Base-by-base conservation (phyloP, 208 protist species). In the Leishmania arabica region DNA sequence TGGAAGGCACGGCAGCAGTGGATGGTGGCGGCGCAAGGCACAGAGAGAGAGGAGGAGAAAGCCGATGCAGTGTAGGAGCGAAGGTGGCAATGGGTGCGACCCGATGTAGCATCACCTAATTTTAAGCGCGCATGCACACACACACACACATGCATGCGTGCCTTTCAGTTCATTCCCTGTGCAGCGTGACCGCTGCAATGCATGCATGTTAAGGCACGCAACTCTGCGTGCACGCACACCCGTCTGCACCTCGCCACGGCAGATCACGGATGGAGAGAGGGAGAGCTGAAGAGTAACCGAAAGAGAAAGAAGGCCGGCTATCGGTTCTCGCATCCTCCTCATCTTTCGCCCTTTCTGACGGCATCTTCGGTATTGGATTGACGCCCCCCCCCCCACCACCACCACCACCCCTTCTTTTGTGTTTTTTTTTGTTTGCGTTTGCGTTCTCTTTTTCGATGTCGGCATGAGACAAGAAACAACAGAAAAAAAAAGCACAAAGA, bases 361-460 rank as follows among this genome's bases (percentile, higher is more conserved):
- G 31, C 0, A 68, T 31, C 31, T 37, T 40, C 62, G 2, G 27
- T 34, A 53, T 3, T 71, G 65, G 7, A 17, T n/a, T n/a, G 65
- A 73, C 19, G 17, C 2, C 19, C 31, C 17, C 2, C 2, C 24
- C 34, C 34, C 34, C 34, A 34, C 34, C 34, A 34, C 34, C 34
- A 34, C 34, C 37, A 40, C 37, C 37, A 40, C 37, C 37, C 37
- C 37, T 40, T 40, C 37, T 40, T 40, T 40, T 40, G 37, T 40
- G 0, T 19, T n/a, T 40, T 24, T 6, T 24, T 17, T 40, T 70
- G 19, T 84, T 73, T 74, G 9, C 79, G n/a, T 66, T 75, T 66
- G 45, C 17, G 34, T 80, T 49, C 70, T 74, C 64, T 68, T 71
- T 74, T 40, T 49, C 45, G 21, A 69, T 75, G 71, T 62, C 51